Conservation (phyloP, 257 asterid species). For the Ligustrum vulgare region DNA sequence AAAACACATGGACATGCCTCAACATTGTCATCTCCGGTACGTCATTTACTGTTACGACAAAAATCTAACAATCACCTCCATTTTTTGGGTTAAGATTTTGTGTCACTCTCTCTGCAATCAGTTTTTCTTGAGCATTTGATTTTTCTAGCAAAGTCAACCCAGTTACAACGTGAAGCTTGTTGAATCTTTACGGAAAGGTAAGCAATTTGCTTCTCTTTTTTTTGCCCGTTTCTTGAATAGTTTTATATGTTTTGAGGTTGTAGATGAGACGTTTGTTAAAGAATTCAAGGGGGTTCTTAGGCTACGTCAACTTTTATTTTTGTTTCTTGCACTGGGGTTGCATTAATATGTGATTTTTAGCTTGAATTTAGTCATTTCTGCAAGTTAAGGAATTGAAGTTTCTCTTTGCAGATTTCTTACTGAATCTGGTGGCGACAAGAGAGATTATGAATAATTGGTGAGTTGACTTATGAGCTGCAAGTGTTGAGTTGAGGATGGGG, state of each 20-base stretch:
- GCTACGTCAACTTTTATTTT: neutral
- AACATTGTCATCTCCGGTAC: neutral
- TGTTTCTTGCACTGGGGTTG: neutral
- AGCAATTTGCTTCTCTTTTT: neutral
- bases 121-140: neutral
- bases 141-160: neutral
- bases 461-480: slow-evolving; percentile 13
- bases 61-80: neutral
- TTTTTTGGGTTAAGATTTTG: neutral
- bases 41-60: neutral
- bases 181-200: neutral
- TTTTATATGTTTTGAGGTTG: neutral
- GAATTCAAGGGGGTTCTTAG: neutral
- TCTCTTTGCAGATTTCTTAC: neutral
- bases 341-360: neutral
- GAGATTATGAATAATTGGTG: slow-evolving; percentile 3
- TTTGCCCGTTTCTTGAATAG: neutral
- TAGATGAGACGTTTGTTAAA: neutral
- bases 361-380: neutral
- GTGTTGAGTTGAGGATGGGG: neutral
- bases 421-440: neutral
- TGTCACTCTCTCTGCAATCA: neutral
- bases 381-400: neutral
- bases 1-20: neutral
- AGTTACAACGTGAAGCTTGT: neutral